These are phyloP conservation scores for Phyllosticta citribraziliensis DNA, from an alignment of 2,329 filamentous ascomycete species.

Conservation along the genomic window DNA sequence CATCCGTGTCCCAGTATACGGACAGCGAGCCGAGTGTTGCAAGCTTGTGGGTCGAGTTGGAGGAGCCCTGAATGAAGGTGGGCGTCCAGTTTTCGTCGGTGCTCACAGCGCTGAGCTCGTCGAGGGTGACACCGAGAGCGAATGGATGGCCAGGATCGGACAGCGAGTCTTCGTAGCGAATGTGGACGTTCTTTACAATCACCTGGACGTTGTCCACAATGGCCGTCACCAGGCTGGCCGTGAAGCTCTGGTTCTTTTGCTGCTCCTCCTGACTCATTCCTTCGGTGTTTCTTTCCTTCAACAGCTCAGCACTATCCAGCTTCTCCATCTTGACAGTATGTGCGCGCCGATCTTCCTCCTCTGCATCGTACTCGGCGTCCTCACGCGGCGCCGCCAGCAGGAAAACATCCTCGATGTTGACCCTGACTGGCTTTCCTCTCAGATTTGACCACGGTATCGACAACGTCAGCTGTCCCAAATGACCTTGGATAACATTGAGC, in stretches of 20 bases:
- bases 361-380: slow-evolving; percentile 84
- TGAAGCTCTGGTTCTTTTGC: slow-evolving; percentile 96
- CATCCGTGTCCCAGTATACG: slow-evolving; percentile 97
- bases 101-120: slow-evolving; percentile 94
- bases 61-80: slow-evolving; percentile 86
- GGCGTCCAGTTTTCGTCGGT: slow-evolving; percentile 93
- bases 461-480: slow-evolving; percentile 83
- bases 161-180: slow-evolving; percentile 96
- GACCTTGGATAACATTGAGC: slow-evolving; percentile 91
- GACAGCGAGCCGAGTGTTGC: slow-evolving; percentile 82
- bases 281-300: slow-evolving; percentile 87
- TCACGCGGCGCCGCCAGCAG: slow-evolving; percentile 90
- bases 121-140: slow-evolving; percentile 79
- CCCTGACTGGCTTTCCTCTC: slow-evolving; percentile 83
- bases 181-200: slow-evolving; percentile 94
- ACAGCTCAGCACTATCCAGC: slow-evolving; percentile 85
- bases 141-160: slow-evolving; percentile 93
- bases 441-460: slow-evolving; percentile 97
- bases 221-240: slow-evolving; percentile 85
- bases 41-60: slow-evolving; percentile 79
- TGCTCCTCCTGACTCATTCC: slow-evolving; percentile 92
- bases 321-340: slow-evolving; percentile 99
- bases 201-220: slow-evolving; percentile 98
- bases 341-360: slow-evolving; percentile 77
- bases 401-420: slow-evolving; percentile 95